Evolutionary conservation across 225 moss, liverwort and hornwort genomes (phyloP).

Genomic region (Pseudoscleropodium purum): DNA sequence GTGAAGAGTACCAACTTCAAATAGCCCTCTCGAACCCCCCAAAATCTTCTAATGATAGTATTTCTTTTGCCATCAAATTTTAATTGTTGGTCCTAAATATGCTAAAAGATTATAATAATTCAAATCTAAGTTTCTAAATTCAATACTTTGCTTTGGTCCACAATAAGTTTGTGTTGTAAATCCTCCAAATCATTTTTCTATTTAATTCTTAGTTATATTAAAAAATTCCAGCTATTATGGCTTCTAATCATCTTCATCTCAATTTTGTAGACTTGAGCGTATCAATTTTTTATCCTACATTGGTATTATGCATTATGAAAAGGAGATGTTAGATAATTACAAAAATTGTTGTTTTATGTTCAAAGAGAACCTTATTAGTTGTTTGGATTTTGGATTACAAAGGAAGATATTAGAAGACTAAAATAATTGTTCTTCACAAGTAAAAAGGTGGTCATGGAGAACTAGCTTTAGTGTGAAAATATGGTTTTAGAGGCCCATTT

Average conservation of each 20-base stretch:
- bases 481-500: neutral
- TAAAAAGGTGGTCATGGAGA: neutral
- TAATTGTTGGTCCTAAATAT: neutral
- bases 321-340: neutral
- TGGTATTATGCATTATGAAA: neutral
- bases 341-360: neutral
- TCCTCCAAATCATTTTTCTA: neutral
- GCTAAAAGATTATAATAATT: neutral
- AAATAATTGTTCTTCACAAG: neutral
- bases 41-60: too few relatives aligned
- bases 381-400: neutral
- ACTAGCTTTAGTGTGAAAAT: neutral
- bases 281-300: neutral
- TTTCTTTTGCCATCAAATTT: too few relatives aligned
- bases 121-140: neutral
- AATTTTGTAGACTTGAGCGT: too few relatives aligned
- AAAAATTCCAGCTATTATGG: neutral
- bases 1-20: too few relatives aligned
- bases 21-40: too few relatives aligned
- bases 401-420: neutral
- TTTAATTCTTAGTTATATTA: neutral
- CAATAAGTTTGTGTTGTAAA: neutral
- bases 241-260: too few relatives aligned
- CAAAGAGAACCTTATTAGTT: neutral
- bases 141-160: fast-evolving